phyloP scores from a whole-genome alignment of 768 basidiomycete genomes.

The Russula sp. region DNA sequence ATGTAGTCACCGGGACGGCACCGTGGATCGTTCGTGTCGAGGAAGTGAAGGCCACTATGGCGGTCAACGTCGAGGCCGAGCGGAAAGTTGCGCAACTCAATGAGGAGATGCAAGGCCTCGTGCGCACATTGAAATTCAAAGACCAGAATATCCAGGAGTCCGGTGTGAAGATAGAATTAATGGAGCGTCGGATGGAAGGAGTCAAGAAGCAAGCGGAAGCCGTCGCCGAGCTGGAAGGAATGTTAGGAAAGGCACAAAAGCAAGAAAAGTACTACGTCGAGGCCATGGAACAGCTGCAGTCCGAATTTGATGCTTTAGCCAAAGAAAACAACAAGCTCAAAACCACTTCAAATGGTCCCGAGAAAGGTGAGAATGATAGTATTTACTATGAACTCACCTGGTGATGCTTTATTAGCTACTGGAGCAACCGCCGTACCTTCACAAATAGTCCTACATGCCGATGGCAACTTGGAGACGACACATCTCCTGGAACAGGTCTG shows the following conservation, averaged over 20 bases:
- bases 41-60: slow-evolving; percentile 77
- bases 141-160: slow-evolving; percentile 90
- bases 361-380: slow-evolving; percentile 52
- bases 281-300: slow-evolving; percentile 89
- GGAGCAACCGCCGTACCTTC: slow-evolving; percentile 53
- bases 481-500: slow-evolving; percentile 83
- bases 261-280: slow-evolving; percentile 90
- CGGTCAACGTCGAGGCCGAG: slow-evolving; percentile 90
- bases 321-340: slow-evolving; percentile 87
- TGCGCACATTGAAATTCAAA: slow-evolving; percentile 78
- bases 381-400: slow-evolving; percentile 1
- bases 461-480: slow-evolving; percentile 82
- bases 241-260: slow-evolving; percentile 76
- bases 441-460: slow-evolving; percentile 60
- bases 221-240: slow-evolving; percentile 75
- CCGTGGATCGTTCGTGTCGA: slow-evolving; percentile 85
- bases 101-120: slow-evolving; percentile 86
- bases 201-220: slow-evolving; percentile 88
- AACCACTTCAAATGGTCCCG: slow-evolving; percentile 58
- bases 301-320: slow-evolving; percentile 81
- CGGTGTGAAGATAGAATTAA: slow-evolving; percentile 87
- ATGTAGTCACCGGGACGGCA: slow-evolving; percentile 62
- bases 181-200: slow-evolving; percentile 90
- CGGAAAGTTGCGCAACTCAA: slow-evolving; percentile 79
- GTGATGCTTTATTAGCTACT: slow-evolving; percentile 36